A percentile compares a stretch with the other conserved stretches of the same genome.
phyloP scores from a whole-genome alignment of 2,329 filamentous ascomycete species.

The Aspergillus pseudonomiae region DNA sequence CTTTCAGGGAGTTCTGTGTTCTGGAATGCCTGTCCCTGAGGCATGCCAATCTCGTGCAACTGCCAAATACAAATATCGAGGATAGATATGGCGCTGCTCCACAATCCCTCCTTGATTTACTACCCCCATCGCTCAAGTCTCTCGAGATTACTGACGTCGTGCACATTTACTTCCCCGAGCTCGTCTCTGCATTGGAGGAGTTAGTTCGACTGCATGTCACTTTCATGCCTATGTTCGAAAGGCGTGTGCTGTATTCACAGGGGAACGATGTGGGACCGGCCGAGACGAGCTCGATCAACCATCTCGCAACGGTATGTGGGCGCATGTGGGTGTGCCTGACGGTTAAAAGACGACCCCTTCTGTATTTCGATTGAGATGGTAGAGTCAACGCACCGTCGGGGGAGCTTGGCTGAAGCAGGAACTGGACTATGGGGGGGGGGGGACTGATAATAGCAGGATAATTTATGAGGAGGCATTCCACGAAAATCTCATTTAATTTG shows the following conservation, averaged over 20 bases:
- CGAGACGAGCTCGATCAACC: rapidly evolving
- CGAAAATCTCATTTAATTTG: too few species aligned
- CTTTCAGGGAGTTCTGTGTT: not conserved
- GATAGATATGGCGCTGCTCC: not conserved
- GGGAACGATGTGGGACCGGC: not conserved
- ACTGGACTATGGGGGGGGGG: too few species aligned
- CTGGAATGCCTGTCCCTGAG: not conserved
- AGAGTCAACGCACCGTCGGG: too few species aligned
- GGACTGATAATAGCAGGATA: too few species aligned
- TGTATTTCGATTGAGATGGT: too few species aligned
- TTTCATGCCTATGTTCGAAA: not conserved
- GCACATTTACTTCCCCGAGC: not conserved
- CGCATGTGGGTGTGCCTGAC: not conserved
- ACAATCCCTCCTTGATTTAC: not conserved
- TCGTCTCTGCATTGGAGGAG: not conserved
- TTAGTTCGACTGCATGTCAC: not conserved
- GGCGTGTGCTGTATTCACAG: not conserved
- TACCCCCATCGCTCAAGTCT: not conserved
- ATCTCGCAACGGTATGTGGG: not conserved
- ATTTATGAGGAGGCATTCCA: too few species aligned
- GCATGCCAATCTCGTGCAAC: not conserved
- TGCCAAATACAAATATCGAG: not conserved
- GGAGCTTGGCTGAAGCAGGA: too few species aligned
- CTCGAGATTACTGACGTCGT: not conserved
- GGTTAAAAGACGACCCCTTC: too few species aligned